Conservation (phyloP, 2,329 filamentous ascomycete genomes). For the Lasiodiplodia sp. region DNA sequence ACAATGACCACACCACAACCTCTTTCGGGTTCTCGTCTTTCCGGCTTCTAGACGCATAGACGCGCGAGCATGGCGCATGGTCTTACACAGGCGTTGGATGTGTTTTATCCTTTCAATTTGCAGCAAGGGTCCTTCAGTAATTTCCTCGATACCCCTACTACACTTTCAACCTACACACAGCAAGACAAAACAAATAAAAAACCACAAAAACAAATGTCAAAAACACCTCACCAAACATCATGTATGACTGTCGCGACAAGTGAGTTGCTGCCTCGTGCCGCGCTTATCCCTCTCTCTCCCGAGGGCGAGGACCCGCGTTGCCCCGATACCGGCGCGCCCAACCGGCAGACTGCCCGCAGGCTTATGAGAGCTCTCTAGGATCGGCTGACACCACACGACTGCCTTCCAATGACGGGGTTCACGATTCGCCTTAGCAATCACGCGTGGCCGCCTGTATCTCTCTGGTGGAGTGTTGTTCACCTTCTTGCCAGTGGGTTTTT, state of each 20-base stretch:
- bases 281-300: neutral
- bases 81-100: constrained; percentile 8
- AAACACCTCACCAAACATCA: neutral
- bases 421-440: neutral
- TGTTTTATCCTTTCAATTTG: constrained; percentile 5
- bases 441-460: neutral
- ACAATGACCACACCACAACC: neutral
- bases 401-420: neutral
- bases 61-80: constrained; percentile 19
- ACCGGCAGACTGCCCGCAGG: neutral
- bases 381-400: neutral
- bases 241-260: neutral
- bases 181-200: neutral
- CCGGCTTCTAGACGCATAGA: constrained; percentile 11
- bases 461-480: neutral
- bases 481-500: neutral
- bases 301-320: neutral
- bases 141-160: constrained; percentile 21
- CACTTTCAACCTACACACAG: constrained; percentile 2
- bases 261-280: neutral
- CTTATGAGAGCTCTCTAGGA: constrained; percentile 19
- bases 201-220: constrained; percentile 9
- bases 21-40: neutral
- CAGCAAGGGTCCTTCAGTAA: constrained; percentile 16
- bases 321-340: constrained; percentile 16